Conservation (phyloP, 371 early-diverging fungal genomes). For the Mortierella sp. region DNA sequence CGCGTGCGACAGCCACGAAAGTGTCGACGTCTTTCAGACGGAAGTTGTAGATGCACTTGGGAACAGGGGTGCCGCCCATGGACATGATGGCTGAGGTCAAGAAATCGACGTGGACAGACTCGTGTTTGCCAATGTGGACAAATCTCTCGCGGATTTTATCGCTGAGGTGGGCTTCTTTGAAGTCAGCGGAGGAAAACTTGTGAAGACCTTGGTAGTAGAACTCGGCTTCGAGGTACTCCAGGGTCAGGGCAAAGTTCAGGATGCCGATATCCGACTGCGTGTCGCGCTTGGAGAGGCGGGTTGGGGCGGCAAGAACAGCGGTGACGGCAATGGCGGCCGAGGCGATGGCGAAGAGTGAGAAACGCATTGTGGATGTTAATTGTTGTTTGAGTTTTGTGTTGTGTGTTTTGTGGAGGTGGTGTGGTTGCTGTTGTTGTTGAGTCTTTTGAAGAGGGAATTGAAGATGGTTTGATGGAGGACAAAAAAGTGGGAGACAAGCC, state of each 20-base stretch:
- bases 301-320: conserved; percentile 18
- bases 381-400: too few relatives aligned
- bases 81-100: conserved; percentile 45
- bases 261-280: background rate
- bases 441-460: too few relatives aligned
- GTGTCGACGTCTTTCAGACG: conserved; percentile 45
- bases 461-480: too few relatives aligned
- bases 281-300: conserved; percentile 11
- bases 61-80: conserved; percentile 50
- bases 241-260: conserved; percentile 37
- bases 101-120: conserved; percentile 56
- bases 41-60: conserved; percentile 57
- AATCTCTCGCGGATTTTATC: conserved; percentile 37
- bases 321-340: conserved; percentile 19
- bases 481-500: too few relatives aligned
- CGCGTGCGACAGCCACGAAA: conserved; percentile 57
- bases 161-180: conserved; percentile 44
- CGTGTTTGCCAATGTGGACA: conserved; percentile 53
- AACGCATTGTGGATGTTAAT: conserved; percentile 36
- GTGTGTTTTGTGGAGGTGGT: background rate
- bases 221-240: conserved; percentile 41
- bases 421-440: background rate
- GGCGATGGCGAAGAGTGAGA: conserved; percentile 24
- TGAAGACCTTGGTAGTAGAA: conserved; percentile 53
- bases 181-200: conserved; percentile 44